Percentiles rank a stretch among this genome's conserved stretches.
Conservation (phyloP, 768 basidiomycete species). For the Pulveroboletus ravenelii region DNA sequence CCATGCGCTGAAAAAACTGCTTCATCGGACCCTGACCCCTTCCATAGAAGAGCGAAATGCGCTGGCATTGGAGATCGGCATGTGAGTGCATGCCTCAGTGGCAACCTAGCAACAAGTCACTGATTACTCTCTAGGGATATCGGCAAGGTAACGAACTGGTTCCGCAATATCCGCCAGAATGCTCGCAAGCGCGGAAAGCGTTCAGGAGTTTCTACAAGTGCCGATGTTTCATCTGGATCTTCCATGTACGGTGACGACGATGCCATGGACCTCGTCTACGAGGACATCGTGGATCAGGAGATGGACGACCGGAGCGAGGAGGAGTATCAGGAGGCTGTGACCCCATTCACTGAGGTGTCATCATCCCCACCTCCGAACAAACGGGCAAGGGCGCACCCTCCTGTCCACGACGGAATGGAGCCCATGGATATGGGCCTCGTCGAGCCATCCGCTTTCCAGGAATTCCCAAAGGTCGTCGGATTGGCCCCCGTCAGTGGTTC, state of each 20-base stretch:
- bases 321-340: slow-evolving; percentile 69
- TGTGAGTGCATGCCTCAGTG: slow-evolving; percentile 40
- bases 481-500: slow-evolving; percentile 17
- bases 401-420: slow-evolving; percentile 27
- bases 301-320: slow-evolving; percentile 56
- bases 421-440: slow-evolving; percentile 35
- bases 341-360: slow-evolving; percentile 57
- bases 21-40: slow-evolving; percentile 63
- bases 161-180: slow-evolving; percentile 78
- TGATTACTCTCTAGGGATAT: slow-evolving; percentile 52
- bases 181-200: slow-evolving; percentile 67
- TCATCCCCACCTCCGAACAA: slow-evolving; percentile 36
- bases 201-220: slow-evolving; percentile 35
- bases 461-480: slow-evolving; percentile 43
- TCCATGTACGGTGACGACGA: slow-evolving; percentile 42
- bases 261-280: slow-evolving; percentile 47
- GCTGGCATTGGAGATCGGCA: slow-evolving; percentile 72
- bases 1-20: slow-evolving; percentile 66
- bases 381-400: slow-evolving; percentile 25
- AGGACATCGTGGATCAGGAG: slow-evolving; percentile 45
- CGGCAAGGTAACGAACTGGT: slow-evolving; percentile 86
- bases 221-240: slow-evolving; percentile 47
- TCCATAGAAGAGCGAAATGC: slow-evolving; percentile 76
- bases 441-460: slow-evolving; percentile 40
- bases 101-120: background rate